Evolutionary conservation across 257 asterid genomes (phyloP), one percentile per base, ranked within the genome.

Genomic region (Salvia miltiorrhiza): DNA sequence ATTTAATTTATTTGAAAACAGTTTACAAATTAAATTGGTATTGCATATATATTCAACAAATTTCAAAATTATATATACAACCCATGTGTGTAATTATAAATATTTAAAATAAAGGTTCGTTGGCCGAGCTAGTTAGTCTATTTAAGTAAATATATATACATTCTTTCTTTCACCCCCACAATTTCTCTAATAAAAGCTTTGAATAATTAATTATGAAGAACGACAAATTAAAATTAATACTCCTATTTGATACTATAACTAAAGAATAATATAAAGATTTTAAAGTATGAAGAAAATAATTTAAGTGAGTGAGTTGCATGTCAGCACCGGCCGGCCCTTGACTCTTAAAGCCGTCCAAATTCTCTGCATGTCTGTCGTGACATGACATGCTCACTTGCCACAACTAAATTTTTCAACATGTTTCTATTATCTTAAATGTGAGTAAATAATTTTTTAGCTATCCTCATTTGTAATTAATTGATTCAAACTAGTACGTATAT

Each of bases 291-390:
- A 52, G 0, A 12, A 66, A 67, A n/a, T n/a, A n/a, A n/a, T n/a
- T n/a, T 26, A 24, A 24, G 30, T 0, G 71, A 53, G 66, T 17
- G 3, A 47, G n/a, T 21, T 2, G 58, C 7, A 7, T 12, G 32
- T 32, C 67, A 53, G 67, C 79, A 69, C 79, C 79, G 79, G 39
- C 79, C 79, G 79, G 39, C 79, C 70, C 45, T 53, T 69, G 63
- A 75, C 75, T 50, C 75, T 50, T 39, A 26, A 16, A 30, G 79
- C 79, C 79, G 67, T 56, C 79, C 75, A 69, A 30, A 5, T 53
- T 23, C 41, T 58, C 9, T 35, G 40, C 40, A 35, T 35, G 40
- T 1, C 49, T 28, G n/a, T n/a, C 60, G 30, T 65, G 73, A 45
- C 47, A 45, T 73, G 67, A 35, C 69, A 45, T 47, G 17, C 28